A percentile compares a stretch with the other conserved stretches of the same genome.
These are phyloP conservation scores for Geranium rotundifolium DNA, from an alignment of 345 rosid genomes.

Conservation along the genomic window DNA sequence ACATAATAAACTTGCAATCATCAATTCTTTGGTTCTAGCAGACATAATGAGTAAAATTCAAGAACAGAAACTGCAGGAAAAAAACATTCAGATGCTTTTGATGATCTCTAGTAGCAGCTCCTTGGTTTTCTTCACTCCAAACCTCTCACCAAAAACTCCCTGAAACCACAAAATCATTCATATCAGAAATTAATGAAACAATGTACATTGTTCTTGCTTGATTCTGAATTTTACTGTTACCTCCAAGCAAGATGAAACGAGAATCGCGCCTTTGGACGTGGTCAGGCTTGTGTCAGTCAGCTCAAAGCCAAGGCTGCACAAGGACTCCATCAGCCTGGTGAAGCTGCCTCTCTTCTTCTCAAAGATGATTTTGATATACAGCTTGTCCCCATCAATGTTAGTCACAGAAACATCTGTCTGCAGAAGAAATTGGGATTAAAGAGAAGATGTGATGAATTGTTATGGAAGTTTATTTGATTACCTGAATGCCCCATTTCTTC, in stretches of 20 bases:
- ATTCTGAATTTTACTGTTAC: slow-evolving; percentile 11
- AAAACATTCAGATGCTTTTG: slow-evolving; percentile 11
- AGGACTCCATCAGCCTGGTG: slow-evolving; percentile 46
- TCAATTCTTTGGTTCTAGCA: too few species aligned
- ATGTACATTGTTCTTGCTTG: not conserved
- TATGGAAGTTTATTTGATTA: slow-evolving; percentile 3
- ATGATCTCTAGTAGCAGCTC: slow-evolving; percentile 34
- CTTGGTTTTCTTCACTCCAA: slow-evolving; percentile 17
- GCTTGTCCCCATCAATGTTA: slow-evolving; percentile 35
- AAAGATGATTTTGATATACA: slow-evolving; percentile 56
- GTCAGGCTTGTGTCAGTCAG: slow-evolving; percentile 46
- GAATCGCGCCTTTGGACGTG: slow-evolving; percentile 39
- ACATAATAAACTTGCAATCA: too few species aligned
- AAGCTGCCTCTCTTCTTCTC: slow-evolving; percentile 50
- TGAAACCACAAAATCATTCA: slow-evolving; percentile 13
- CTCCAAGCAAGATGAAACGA: slow-evolving; percentile 45
- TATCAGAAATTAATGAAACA: not conserved
- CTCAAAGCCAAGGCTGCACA: slow-evolving; percentile 42
- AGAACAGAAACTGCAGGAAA: not conserved
- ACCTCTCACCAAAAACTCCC: slow-evolving; percentile 22
- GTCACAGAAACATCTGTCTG: slow-evolving; percentile 59
- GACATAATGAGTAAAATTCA: not conserved
- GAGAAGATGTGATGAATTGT: not conserved
- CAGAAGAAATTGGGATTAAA: not conserved
- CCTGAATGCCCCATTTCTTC: slow-evolving; percentile 43